Evolutionary conservation across 805 yeast species (phyloP), one percentile per base, ranked within the genome.

Genomic region (Saturnispora diversa): DNA sequence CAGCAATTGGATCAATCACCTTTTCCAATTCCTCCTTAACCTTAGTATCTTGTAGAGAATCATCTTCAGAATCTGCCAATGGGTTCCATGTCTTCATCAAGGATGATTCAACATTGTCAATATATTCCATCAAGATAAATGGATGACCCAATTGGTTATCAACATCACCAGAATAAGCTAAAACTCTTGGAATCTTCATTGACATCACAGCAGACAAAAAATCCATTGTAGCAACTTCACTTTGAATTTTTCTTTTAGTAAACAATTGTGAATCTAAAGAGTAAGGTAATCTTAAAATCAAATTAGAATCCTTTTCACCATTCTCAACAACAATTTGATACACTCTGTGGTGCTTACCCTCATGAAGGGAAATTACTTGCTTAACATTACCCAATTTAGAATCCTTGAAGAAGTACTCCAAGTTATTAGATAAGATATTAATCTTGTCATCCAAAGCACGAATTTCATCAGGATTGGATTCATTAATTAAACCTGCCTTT

Each of bases 221-320:
- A 61, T 90, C 97, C 69, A 84, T 67, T 1, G 97, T 90, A 16
- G 98, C 98, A 40, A 80, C 96, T 61, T 90, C 98, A 57, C 87
- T 77, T 58, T 82, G 78, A 53, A 90, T 68, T 50, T 84, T 79
- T 45, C 80, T 70, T 35, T 75, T 70, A 42, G 77, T 77, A 24
- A 79, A 71, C 39, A 68, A 68, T 43, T 80, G 84, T 16, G 86
- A 70, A 37, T 81, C 83, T 44, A 80, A 64, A 39, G 75, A 73
- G 58, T 92, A 92, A 17, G 97, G 98, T 39, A 92, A 74, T 59
- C 98, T 75, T 59, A 92, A 69, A 22, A 84, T 74, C 49, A 81
- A 77, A 50, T 75, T 80, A 3, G 36, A 16, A 17, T 43, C 40
- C 2, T 65, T 78, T 9, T 46, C 50, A n/a, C 37, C 40, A 28